Base-by-base conservation (phyloP, 2,329 filamentous ascomycete genomes). In the Ophiosphaerella narmari region DNA sequence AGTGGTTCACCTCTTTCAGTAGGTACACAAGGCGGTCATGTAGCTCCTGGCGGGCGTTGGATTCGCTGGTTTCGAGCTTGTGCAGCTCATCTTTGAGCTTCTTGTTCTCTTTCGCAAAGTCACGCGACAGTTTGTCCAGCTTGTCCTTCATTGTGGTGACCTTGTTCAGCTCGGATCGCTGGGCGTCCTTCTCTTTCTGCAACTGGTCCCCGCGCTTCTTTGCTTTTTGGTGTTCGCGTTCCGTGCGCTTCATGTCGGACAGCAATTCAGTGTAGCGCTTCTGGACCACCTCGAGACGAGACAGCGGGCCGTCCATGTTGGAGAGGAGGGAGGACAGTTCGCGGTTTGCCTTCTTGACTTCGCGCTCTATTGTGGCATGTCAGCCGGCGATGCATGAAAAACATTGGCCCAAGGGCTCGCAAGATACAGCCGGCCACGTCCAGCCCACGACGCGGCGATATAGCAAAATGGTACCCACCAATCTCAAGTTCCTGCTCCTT, bases 401-500 rank as follows among this genome's bases (percentile, higher is more conserved):
- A 47, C 47, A 34, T 21, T 41, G 49, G 44, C 45, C 39, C 48
- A 45, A 44, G 14, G 34, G 34, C 4, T 43, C 21, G 35, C 45
- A 44, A 35, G 39, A 26, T 43, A 16, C 40, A 39, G 45, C 45
- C 24, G 11, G 37, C 39, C 40, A 16, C 44, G 26, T 32, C 49
- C 39, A 39, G 35, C 29, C 8, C 36, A 23, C 31, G 23, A 11
- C 39, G 23, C 36, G 12, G 38, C 43, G 39, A 50, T 46, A 46
- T 42, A 21, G 44, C 26, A 57, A 32, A 41, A 23, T 40, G 38
- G 50, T 42, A 74, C 69, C 48, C 64, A 96, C 91, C 91, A 72
- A 99, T 97, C 79, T 97, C 94, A 54, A 89, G 85, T 76, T 97
- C 92, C 75, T 97, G 91, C 63, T 96, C 93, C 75, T 95, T 96